Evolutionary conservation across 768 basidiomycete species (phyloP).

Genomic region (Amanita molliuscula): DNA sequence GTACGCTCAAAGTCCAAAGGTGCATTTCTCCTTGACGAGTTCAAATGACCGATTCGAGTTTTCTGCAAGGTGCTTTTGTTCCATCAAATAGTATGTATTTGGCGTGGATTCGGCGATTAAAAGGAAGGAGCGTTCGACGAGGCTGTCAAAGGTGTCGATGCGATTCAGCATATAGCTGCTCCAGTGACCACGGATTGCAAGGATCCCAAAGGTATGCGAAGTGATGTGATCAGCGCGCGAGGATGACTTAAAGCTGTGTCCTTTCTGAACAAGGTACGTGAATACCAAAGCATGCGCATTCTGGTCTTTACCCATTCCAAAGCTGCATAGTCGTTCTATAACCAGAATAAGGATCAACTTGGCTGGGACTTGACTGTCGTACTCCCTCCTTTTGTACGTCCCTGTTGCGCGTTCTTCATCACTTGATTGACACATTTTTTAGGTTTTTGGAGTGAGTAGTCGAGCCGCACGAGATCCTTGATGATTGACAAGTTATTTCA

Average conservation of each 20-base stretch:
- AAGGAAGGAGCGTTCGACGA: slow-evolving; percentile 69
- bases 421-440: background rate
- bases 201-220: slow-evolving; percentile 25
- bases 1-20: slow-evolving; percentile 58
- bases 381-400: slow-evolving; percentile 41
- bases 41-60: slow-evolving; percentile 50
- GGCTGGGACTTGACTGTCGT: slow-evolving; percentile 42
- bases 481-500: background rate
- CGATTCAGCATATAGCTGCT: slow-evolving; percentile 59
- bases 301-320: slow-evolving; percentile 7
- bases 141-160: slow-evolving; percentile 68
- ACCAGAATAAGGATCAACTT: slow-evolving; percentile 13
- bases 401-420: no score
- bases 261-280: slow-evolving; percentile 47
- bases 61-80: slow-evolving; percentile 32
- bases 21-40: slow-evolving; percentile 40
- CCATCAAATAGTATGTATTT: background rate
- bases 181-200: slow-evolving; percentile 39
- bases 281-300: background rate
- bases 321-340: slow-evolving; percentile 33
- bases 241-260: slow-evolving; percentile 12
- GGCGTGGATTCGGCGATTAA: background rate
- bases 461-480: background rate
- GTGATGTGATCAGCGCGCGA: no score
- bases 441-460: slow-evolving; percentile 19